These are phyloP conservation scores for Yamadazyma jaroonii DNA, from an alignment of 1,139 yeast genomes.

Conservation along the genomic window DNA sequence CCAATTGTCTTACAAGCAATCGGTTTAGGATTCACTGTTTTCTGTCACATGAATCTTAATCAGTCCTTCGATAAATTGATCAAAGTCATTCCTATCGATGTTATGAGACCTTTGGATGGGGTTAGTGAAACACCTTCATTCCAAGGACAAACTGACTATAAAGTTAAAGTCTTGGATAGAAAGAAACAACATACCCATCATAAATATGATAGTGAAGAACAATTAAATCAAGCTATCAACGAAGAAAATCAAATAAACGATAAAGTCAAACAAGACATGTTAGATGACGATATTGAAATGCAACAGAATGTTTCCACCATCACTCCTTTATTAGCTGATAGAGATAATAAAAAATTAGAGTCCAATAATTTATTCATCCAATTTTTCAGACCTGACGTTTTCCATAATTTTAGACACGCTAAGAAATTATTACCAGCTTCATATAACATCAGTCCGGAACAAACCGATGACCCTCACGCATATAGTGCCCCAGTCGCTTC, in stretches of 20 bases:
- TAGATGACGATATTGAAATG: constrained; percentile 17
- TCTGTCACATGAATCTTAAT: constrained; percentile 60
- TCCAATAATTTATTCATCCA: constrained; percentile 35
- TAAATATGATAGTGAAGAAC: constrained; percentile 13
- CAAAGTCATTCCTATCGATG: constrained; percentile 58
- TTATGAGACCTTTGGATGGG: constrained; percentile 72
- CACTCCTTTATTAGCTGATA: constrained; percentile 54
- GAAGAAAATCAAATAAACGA: constrained; percentile 15
- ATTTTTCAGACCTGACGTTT: constrained; percentile 66
- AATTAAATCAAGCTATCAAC: constrained; percentile 14
- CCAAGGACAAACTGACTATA: constrained; percentile 35
- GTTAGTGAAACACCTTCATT: constrained; percentile 59
- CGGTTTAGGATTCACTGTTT: constrained; percentile 59
- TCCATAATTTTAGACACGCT: constrained; percentile 53
- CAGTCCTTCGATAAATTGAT: constrained; percentile 65
- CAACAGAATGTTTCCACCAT: constrained; percentile 16
- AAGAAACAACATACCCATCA: constrained; percentile 5
- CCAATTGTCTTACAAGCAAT: constrained; percentile 77
- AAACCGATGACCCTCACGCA: constrained; percentile 34
- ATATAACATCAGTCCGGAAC: constrained; percentile 29
- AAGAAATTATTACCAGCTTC: constrained; percentile 54
- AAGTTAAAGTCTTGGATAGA: constrained; percentile 27
- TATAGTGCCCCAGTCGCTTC: constrained; percentile 73
- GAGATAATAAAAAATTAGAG: constrained; percentile 35
- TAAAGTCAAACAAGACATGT: constrained; percentile 22